Conservation (phyloP, 1,139 yeast genomes). For the Arxiozyma slooffiae region DNA sequence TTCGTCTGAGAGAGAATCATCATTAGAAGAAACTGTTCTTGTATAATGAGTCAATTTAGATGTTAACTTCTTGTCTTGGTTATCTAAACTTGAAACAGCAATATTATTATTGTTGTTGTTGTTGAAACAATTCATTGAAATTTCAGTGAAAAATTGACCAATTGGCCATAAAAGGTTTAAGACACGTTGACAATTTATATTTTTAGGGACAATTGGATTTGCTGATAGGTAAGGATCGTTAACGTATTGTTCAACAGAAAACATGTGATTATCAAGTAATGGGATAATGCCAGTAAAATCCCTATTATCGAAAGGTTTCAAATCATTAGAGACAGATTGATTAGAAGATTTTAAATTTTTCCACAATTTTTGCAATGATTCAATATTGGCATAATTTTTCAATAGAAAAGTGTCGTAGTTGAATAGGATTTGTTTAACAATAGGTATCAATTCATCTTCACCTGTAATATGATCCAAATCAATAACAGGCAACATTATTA, state of each 20-base stretch:
- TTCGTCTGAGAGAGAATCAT: neutral
- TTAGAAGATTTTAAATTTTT: neutral
- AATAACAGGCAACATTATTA: constrained; percentile 15
- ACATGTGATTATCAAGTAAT: constrained; percentile 10
- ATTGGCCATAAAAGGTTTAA: constrained; percentile 13
- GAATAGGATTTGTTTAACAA: constrained; percentile 17
- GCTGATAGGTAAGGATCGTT: constrained; percentile 15
- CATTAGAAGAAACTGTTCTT: neutral
- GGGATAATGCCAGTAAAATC: constrained; percentile 22
- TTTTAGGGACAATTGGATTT: constrained; percentile 7
- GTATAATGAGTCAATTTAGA: constrained; percentile 1
- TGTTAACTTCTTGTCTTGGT: no score
- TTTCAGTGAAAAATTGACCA: constrained; percentile 9
- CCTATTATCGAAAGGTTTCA: constrained; percentile 20
- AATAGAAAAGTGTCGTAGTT: constrained; percentile 23
- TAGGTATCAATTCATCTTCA: constrained; percentile 19
- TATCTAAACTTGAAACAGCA: no score
- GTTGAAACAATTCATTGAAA: constrained; percentile 15
- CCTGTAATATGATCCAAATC: constrained; percentile 21
- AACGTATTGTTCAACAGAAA: constrained; percentile 24
- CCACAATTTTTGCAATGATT: constrained; percentile 8
- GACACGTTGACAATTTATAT: neutral
- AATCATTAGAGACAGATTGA: neutral
- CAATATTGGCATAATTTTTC: constrained; percentile 25
- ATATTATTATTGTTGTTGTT: neutral